Conservation (phyloP, 805 yeast species). For the Candida methanosorbosa region DNA sequence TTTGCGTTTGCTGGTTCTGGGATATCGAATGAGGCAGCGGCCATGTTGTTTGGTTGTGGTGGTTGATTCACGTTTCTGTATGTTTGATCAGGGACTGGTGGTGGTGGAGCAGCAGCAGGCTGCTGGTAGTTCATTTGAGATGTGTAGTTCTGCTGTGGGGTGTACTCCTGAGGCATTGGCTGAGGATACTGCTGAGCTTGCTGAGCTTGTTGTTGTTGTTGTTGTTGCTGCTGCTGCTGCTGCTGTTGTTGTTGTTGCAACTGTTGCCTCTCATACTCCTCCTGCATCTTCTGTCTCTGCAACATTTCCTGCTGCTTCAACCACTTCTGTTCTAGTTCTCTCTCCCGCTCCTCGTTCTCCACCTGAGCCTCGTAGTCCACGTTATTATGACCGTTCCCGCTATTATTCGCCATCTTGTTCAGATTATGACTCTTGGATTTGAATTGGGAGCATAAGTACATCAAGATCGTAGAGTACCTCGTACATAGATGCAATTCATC, state of each 20-base stretch:
- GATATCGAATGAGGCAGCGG: background rate
- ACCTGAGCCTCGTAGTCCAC: conserved; percentile 19
- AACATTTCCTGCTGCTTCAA: background rate
- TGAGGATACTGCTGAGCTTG: no score
- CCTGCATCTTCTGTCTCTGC: background rate
- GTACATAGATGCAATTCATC: conserved; percentile 83
- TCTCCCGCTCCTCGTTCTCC: conserved; percentile 4
- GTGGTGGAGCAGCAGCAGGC: background rate
- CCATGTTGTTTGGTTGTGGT: conserved; percentile 1
- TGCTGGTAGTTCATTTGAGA: no score
- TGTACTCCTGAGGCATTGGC: background rate
- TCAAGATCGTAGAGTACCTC: conserved; percentile 65
- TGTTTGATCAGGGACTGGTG: background rate
- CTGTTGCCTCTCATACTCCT: background rate
- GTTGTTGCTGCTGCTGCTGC: conserved; percentile 1
- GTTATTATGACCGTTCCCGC: no score
- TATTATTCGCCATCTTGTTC: conserved; percentile 5
- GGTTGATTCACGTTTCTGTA: background rate
- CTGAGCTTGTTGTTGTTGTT: background rate
- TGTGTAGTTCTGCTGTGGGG: background rate
- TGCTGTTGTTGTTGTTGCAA: background rate
- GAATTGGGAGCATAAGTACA: conserved; percentile 72
- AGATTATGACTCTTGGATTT: conserved; percentile 28
- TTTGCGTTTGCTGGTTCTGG: conserved; percentile 8
- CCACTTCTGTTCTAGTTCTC: conserved; percentile 5